These are phyloP conservation scores for Astragalus glycyphyllos DNA, from an alignment of 306 rosid genomes.

Conservation along the genomic window DNA sequence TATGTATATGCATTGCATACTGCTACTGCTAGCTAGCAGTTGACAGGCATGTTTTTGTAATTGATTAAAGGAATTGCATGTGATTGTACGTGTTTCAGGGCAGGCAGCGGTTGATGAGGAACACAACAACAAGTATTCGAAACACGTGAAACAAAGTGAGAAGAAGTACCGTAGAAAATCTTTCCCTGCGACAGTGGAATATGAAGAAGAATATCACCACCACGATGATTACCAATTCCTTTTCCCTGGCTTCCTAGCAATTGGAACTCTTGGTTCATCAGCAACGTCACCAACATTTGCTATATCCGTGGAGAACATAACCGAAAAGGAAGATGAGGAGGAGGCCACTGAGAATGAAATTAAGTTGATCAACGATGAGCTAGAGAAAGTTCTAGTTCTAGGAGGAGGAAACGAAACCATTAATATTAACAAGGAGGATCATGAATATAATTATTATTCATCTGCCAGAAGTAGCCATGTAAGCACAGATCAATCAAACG, in stretches of 20 bases:
- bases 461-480: conserved; percentile 72
- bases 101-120: neutral
- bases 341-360: conserved; percentile 66
- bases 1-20: no score
- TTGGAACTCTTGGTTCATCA: conserved; percentile 84
- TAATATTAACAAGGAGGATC: no score
- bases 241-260: conserved; percentile 81
- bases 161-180: no score
- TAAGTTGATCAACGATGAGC: conserved; percentile 74
- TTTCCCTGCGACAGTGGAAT: no score
- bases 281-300: conserved; percentile 80
- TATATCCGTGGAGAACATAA: conserved; percentile 68
- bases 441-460: conserved; percentile 27
- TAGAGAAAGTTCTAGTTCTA: conserved; percentile 58
- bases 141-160: neutral
- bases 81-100: neutral
- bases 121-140: neutral
- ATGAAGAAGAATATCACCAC: neutral
- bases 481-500: conserved; percentile 30
- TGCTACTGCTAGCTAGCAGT: no score
- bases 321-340: conserved; percentile 77
- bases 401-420: no score
- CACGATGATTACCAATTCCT: no score
- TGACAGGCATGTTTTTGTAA: no score
- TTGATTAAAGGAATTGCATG: no score